These are phyloP conservation scores for Sechiopsis laciniata DNA, from an alignment of 306 rosid genomes.

Conservation along the genomic window DNA sequence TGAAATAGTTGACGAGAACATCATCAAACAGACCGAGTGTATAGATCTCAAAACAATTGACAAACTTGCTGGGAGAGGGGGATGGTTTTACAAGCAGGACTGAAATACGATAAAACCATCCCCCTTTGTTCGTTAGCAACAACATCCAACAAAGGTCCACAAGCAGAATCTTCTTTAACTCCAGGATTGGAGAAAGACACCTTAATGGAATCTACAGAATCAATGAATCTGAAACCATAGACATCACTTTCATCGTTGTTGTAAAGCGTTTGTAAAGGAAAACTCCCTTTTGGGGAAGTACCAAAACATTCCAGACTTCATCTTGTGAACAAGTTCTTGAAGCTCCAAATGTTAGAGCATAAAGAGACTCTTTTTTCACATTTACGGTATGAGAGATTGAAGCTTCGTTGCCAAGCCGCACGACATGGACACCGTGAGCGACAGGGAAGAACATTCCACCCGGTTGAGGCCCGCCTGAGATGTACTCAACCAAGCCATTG, in stretches of 20 bases:
- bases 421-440: constrained; percentile 79
- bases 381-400: constrained; percentile 69
- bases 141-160: constrained; percentile 91
- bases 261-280: constrained; percentile 81
- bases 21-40: too few relatives aligned
- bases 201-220: constrained; percentile 36
- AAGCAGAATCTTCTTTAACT: constrained; percentile 78
- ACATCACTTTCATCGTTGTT: constrained; percentile 69
- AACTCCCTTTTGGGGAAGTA: constrained; percentile 69
- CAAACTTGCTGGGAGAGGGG: background rate
- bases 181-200: constrained; percentile 86
- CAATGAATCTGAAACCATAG: constrained; percentile 69
- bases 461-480: constrained; percentile 81
- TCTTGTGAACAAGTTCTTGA: constrained; percentile 98
- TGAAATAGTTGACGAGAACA: background rate
- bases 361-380: constrained; percentile 52
- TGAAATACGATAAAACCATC: too few relatives aligned
- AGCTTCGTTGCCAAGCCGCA: constrained; percentile 92
- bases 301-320: constrained; percentile 69
- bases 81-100: constrained; percentile 37
- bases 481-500: constrained; percentile 78
- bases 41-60: too few relatives aligned
- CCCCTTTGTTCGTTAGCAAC: constrained; percentile 83
- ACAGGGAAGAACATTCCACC: constrained; percentile 87
- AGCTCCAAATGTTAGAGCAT: constrained; percentile 80